Percentiles rank a stretch among this genome's conserved stretches.
Conservation (phyloP, 2,329 filamentous ascomycete genomes). For the Aspergillus viridinutans region DNA sequence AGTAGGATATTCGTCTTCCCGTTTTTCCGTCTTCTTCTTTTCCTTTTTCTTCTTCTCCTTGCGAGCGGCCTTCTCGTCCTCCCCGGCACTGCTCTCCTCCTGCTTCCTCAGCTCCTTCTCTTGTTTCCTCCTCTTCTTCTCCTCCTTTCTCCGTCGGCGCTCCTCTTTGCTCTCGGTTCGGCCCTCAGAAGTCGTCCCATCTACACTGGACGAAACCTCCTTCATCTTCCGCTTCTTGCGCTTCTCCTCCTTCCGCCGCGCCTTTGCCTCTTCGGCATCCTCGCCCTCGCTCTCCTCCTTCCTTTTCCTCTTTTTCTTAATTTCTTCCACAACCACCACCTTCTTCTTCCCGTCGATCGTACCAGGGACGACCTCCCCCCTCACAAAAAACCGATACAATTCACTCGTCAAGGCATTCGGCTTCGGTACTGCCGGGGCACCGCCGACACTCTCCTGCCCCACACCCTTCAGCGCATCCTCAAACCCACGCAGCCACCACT, state of each 20-base stretch:
- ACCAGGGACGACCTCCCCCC: slow-evolving; percentile 71
- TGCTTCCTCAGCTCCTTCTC: slow-evolving; percentile 21
- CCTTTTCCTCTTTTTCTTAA: slow-evolving; percentile 9
- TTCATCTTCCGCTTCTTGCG: slow-evolving; percentile 27
- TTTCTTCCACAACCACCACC: slow-evolving; percentile 6
- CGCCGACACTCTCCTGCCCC: slow-evolving; percentile 55
- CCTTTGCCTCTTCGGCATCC: slow-evolving; percentile 16
- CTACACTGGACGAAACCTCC: slow-evolving; percentile 5
- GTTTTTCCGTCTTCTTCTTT: slow-evolving; percentile 15
- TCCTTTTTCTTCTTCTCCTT: slow-evolving; percentile 17
- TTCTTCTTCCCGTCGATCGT: slow-evolving; percentile 45
- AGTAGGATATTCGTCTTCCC: slow-evolving; percentile 30
- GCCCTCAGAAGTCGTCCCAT: slow-evolving; percentile 11
- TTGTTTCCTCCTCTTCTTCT: slow-evolving; percentile 15
- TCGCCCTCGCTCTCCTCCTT: slow-evolving; percentile 36
- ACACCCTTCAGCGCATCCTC: slow-evolving; percentile 83
- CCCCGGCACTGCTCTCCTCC: slow-evolving; percentile 18
- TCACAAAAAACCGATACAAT: slow-evolving; percentile 81
- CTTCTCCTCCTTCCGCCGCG: slow-evolving; percentile 31
- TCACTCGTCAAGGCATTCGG: slow-evolving; percentile 44
- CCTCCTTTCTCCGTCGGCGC: slow-evolving; percentile 9
- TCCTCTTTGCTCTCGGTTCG: slow-evolving; percentile 10
- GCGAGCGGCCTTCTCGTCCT: slow-evolving; percentile 24
- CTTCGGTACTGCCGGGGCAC: slow-evolving; percentile 50
- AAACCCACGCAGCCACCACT: slow-evolving; percentile 97